Conservation (phyloP, 768 basidiomycete species). For the Saitozyma sp. region DNA sequence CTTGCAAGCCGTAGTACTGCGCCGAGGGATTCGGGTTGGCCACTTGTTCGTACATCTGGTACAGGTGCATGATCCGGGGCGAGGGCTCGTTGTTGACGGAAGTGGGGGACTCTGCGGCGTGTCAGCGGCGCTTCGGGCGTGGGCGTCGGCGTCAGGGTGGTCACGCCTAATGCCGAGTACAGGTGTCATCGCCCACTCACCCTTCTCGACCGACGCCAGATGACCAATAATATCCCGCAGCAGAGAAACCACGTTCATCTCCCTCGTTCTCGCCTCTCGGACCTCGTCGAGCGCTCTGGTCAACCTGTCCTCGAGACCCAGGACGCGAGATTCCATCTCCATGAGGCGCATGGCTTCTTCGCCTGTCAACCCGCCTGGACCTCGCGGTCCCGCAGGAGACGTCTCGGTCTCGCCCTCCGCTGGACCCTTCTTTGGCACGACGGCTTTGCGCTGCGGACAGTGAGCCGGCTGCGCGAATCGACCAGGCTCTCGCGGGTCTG, state of each 20-base stretch:
- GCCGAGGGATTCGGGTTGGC: background rate
- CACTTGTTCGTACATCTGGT: slow-evolving; percentile 26
- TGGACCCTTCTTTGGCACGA: slow-evolving; percentile 33
- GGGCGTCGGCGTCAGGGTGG: no score
- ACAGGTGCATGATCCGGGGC: slow-evolving; percentile 26
- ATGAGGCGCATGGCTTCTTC: slow-evolving; percentile 30
- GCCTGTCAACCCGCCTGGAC: background rate
- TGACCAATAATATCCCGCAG: slow-evolving; percentile 40
- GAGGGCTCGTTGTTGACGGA: slow-evolving; percentile 21
- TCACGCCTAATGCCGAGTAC: background rate
- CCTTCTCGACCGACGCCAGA: slow-evolving; percentile 18
- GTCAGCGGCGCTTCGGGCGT: no score
- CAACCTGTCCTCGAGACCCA: slow-evolving; percentile 33
- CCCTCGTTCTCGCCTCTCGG: slow-evolving; percentile 34
- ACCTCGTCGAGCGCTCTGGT: slow-evolving; percentile 35
- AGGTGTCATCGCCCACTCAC: background rate
- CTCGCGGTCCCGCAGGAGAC: slow-evolving; percentile 15
- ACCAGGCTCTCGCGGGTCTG: background rate
- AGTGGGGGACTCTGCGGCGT: slow-evolving; percentile 1
- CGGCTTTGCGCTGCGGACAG: slow-evolving; percentile 35
- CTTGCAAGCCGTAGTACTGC: no score
- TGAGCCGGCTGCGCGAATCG: background rate
- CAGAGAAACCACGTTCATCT: slow-evolving; percentile 34
- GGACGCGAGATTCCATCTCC: slow-evolving; percentile 36
- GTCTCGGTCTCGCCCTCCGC: slow-evolving; percentile 16